Evolutionary conservation across 345 rosid genomes (phyloP).

Genomic region (Eucalyptus camaldulensis): DNA sequence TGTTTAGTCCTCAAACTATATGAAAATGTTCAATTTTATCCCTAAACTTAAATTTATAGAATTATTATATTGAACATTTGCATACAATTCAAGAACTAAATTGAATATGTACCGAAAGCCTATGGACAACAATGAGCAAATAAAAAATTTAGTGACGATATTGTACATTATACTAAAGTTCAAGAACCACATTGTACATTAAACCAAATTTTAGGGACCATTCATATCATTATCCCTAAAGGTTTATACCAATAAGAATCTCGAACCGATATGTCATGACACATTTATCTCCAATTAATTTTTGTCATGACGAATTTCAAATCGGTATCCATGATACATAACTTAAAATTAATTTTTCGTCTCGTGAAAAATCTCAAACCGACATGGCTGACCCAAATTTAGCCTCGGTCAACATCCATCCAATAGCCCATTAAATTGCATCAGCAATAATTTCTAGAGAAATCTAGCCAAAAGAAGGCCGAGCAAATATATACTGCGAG

Average conservation of each 20-base stretch:
- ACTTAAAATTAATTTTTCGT: background rate
- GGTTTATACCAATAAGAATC: no score
- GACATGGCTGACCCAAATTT: accelerated
- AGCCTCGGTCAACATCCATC: accelerated
- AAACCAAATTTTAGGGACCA: accelerated
- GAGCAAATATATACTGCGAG: background rate
- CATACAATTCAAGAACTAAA: no score
- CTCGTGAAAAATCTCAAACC: background rate
- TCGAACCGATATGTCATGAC: background rate
- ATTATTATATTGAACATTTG: accelerated
- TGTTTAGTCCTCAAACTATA: accelerated
- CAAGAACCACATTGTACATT: accelerated
- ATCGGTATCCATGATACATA: accelerated
- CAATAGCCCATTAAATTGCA: background rate
- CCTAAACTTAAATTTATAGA: background rate
- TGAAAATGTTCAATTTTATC: accelerated
- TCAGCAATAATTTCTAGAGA: background rate
- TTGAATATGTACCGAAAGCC: no score
- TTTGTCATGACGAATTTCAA: accelerated
- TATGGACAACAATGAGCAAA: no score
- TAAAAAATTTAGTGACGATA: accelerated
- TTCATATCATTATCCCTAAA: no score
- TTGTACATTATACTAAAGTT: no score
- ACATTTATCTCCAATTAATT: background rate
- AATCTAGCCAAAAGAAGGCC: background rate